Percentiles rank a stretch among this genome's conserved stretches.
Evolutionary conservation across 768 basidiomycete species (phyloP).

Genomic region (Panaeolus cyanescens): DNA sequence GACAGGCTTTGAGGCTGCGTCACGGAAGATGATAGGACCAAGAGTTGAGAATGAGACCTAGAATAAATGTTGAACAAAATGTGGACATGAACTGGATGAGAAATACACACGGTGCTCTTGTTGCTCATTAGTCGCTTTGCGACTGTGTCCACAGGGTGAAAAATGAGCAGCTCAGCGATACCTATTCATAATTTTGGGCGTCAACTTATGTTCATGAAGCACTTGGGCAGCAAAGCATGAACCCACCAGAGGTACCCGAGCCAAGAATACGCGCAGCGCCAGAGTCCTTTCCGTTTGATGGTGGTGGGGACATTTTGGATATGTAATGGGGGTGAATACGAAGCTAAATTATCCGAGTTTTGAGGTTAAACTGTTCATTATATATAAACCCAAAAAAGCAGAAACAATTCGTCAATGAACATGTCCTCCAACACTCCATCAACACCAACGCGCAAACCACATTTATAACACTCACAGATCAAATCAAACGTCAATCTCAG

Average conservation of each 20-base stretch:
- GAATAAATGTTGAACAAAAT: neutral
- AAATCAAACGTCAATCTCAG: neutral
- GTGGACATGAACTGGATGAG: neutral
- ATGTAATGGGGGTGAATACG: neutral
- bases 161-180: slow-evolving; percentile 91
- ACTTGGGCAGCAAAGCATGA: neutral
- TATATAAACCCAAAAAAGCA: neutral
- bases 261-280: slow-evolving; percentile 89
- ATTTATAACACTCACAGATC: slow-evolving; percentile 1
- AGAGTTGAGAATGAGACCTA: slow-evolving; percentile 67
- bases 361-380: neutral
- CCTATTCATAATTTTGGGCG: slow-evolving; percentile 49
- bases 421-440: neutral
- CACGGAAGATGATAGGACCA: slow-evolving; percentile 85
- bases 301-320: slow-evolving; percentile 38
- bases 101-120: slow-evolving; percentile 68
- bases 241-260: slow-evolving; percentile 87
- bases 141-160: slow-evolving; percentile 96
- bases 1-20: slow-evolving; percentile 70
- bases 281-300: slow-evolving; percentile 73
- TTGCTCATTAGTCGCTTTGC: slow-evolving; percentile 99
- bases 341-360: neutral
- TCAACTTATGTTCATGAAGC: slow-evolving; percentile 1
- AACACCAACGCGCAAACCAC: neutral
- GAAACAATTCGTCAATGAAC: neutral